Evolutionary conservation across 768 basidiomycete genomes (phyloP).

Genomic region (Lactifluus hygrophoroides): DNA sequence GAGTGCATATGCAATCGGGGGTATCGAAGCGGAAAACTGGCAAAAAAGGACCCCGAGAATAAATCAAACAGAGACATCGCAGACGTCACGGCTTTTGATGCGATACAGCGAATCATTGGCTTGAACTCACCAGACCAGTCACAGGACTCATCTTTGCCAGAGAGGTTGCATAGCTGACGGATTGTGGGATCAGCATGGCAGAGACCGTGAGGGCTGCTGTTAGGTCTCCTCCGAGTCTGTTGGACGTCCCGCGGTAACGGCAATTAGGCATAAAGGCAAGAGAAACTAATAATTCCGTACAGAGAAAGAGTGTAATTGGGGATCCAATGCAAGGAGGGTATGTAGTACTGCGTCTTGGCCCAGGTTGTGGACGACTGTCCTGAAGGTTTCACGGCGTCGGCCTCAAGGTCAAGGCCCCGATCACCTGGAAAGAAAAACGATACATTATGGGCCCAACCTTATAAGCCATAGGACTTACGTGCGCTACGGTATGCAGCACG

Average conservation of each 20-base stretch:
- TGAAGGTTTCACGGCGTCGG: background rate
- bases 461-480: background rate
- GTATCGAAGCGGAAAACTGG: constrained; percentile 79
- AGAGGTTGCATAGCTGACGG: constrained; percentile 86
- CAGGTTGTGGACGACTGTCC: constrained; percentile 20
- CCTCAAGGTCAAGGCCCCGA: background rate
- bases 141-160: constrained; percentile 80
- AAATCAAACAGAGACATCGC: too few relatives aligned
- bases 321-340: constrained; percentile 74
- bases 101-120: background rate
- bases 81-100: too few relatives aligned
- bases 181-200: constrained; percentile 77
- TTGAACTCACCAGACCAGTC: constrained; percentile 73
- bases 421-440: background rate
- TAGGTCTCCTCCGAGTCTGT: constrained; percentile 59
- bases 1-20: constrained; percentile 83
- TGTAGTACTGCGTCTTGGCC: constrained; percentile 58
- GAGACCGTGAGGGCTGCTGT: constrained; percentile 82
- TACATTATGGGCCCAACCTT: background rate
- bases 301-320: constrained; percentile 62
- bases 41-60: background rate
- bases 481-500: background rate
- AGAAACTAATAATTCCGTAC: constrained; percentile 34
- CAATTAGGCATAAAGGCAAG: constrained; percentile 22
- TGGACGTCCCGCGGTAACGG: constrained; percentile 26